These are phyloP conservation scores for Talaromyces islandicus DNA, from an alignment of 2,329 filamentous ascomycete species.

Conservation along the genomic window DNA sequence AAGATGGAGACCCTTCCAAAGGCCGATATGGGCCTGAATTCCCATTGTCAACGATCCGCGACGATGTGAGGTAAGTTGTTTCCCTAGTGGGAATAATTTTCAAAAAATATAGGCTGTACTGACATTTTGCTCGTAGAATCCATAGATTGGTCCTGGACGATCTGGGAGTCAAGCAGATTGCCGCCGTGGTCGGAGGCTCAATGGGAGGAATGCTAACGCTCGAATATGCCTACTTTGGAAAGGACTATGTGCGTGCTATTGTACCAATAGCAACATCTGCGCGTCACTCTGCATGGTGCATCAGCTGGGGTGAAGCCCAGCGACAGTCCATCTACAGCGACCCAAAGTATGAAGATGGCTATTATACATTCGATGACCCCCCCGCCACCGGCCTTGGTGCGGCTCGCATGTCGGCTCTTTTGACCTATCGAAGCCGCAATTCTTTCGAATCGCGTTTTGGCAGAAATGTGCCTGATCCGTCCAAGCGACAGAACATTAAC, in stretches of 20 bases:
- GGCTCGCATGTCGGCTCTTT: constrained; percentile 89
- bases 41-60: constrained; percentile 86
- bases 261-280: constrained; percentile 53
- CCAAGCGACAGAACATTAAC: constrained; percentile 76
- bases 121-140: constrained; percentile 29
- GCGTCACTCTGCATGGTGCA: constrained; percentile 53
- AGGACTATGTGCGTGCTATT: constrained; percentile 48
- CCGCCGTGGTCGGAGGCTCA: constrained; percentile 51
- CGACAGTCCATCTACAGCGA: constrained; percentile 81
- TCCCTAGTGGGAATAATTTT: not conserved
- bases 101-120: not conserved
- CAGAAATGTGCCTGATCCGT: constrained; percentile 81
- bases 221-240: constrained; percentile 66
- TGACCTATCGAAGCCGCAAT: constrained; percentile 94
- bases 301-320: constrained; percentile 55
- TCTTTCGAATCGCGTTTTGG: constrained; percentile 96
- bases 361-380: constrained; percentile 82
- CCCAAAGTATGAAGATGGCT: constrained; percentile 96
- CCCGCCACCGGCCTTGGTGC: constrained; percentile 82
- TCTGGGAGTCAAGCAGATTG: constrained; percentile 49
- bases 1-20: constrained; percentile 68
- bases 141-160: constrained; percentile 52
- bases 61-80: constrained; percentile 79
- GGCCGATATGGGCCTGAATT: constrained; percentile 92
- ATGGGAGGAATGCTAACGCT: constrained; percentile 56